Base-by-base conservation (phyloP, 176 grass and related monocot species). In the Oryza meridionalis region DNA sequence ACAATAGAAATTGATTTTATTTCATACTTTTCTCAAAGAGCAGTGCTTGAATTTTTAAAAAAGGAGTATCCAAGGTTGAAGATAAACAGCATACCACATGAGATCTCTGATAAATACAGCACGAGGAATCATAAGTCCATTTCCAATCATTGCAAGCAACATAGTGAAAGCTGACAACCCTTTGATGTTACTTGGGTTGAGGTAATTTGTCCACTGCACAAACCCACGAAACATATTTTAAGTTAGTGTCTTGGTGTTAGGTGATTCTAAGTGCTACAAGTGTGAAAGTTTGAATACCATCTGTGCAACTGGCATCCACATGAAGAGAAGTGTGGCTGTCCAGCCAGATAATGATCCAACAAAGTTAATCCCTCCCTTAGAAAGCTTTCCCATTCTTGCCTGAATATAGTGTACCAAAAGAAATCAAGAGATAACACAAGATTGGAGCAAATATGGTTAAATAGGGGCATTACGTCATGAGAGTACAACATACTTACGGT, bases 311-410 rank as follows among this genome's bases (percentile, higher is more conserved):
- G 96, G 96, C 89, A 94, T 94, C 96, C 96, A 99, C 96, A 96
- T 99, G 88, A 99, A 99, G 32, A 99, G 91, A 90, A 99, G 90
- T 25, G 96, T 99, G 78, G 96, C 96, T 32, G 96, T 99, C 96
- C 96, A 96, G 72, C 96, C 96, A 86, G 96, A 99, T 45, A 96
- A 69, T 65, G 91, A 94, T 66, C 91, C 81, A 58, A 96, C 91
- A 83, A 96, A 89, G 46, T 77, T 88, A 40, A 33, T 50, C 9
- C 93, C 83, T 88, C 65, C 85, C 16, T 87, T 78, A 2, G 96
- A 94, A 85, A 99, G 91, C 74, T 96, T 99, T 62, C 90, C 89
- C 59, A 83, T 92, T 75, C 91, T 93, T 72, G 91, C 93, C 96
- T 99, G 80, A 67, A 90, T 85, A 49, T 51, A 31, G 73, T 84